Conservation (phyloP, 331 rosid genomes). For the Prunus yedoensis region DNA sequence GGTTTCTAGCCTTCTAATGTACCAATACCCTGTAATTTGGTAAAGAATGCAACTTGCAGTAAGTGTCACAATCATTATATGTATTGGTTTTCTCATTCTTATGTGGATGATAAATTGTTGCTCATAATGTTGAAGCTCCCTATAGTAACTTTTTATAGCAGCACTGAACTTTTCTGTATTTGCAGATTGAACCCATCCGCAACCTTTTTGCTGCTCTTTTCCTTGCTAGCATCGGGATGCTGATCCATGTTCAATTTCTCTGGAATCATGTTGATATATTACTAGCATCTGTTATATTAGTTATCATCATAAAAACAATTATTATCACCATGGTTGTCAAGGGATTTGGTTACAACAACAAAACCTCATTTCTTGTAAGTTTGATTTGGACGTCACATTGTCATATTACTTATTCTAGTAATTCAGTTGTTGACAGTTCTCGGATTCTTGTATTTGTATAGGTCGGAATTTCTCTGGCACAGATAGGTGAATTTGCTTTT, state of each 20-base stretch:
- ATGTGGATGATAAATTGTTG: background rate
- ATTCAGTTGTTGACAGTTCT: conserved; percentile 2
- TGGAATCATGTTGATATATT: conserved; percentile 59
- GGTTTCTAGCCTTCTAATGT: too few relatives aligned
- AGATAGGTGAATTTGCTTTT: conserved; percentile 57
- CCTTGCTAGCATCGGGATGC: conserved; percentile 64
- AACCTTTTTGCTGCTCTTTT: conserved; percentile 58
- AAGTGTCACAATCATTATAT: background rate
- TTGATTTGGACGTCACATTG: conserved; percentile 10
- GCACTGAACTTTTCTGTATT: conserved; percentile 4
- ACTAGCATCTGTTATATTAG: conserved; percentile 52
- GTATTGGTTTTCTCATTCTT: background rate
- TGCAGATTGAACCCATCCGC: conserved; percentile 60
- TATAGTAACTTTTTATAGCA: background rate
- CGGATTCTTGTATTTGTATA: conserved; percentile 19
- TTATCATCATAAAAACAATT: conserved; percentile 44
- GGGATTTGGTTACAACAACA: conserved; percentile 58
- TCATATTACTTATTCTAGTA: background rate
- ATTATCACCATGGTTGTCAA: conserved; percentile 48
- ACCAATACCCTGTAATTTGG: too few relatives aligned
- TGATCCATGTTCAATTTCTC: conserved; percentile 57
- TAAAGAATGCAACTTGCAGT: background rate
- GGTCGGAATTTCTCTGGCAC: conserved; percentile 60
- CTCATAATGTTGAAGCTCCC: background rate
- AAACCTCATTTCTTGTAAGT: conserved; percentile 50